phyloP scores from a whole-genome alignment of 257 asterid species.

The Nicotiana obtusifolia region DNA sequence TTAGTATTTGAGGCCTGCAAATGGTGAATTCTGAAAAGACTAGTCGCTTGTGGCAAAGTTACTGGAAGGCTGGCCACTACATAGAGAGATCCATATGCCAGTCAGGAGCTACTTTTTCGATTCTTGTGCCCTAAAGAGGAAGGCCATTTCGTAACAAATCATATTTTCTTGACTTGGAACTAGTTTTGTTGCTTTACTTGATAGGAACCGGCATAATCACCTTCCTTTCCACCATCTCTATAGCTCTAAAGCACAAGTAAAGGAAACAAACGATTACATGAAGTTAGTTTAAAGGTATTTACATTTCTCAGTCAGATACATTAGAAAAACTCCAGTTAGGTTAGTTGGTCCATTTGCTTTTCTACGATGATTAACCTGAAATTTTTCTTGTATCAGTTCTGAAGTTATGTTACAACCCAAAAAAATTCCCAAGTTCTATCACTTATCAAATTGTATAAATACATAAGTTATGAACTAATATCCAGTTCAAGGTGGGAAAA shows the following conservation, averaged over 20 bases:
- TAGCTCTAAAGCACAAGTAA: background rate
- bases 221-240: background rate
- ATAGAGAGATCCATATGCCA: background rate
- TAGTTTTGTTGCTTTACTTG: background rate
- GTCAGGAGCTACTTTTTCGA: background rate
- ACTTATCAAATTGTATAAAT: background rate
- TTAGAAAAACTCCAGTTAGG: background rate
- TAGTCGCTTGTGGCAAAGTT: background rate
- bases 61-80: background rate
- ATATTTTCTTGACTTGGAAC: background rate
- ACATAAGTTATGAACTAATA: background rate
- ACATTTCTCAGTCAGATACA: background rate
- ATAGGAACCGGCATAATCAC: background rate
- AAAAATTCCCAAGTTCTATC: background rate
- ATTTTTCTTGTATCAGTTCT: background rate
- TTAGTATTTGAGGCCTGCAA: background rate
- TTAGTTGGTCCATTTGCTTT: background rate
- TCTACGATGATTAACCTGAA: background rate
- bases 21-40: background rate
- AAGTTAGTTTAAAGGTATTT: background rate
- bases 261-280: background rate
- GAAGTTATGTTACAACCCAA: background rate
- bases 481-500: background rate
- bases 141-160: background rate
- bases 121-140: background rate